Percentiles rank a stretch among this genome's conserved stretches.
phyloP scores from a whole-genome alignment of 148 eudicot species.

The Tetragonia tetragonoides region DNA sequence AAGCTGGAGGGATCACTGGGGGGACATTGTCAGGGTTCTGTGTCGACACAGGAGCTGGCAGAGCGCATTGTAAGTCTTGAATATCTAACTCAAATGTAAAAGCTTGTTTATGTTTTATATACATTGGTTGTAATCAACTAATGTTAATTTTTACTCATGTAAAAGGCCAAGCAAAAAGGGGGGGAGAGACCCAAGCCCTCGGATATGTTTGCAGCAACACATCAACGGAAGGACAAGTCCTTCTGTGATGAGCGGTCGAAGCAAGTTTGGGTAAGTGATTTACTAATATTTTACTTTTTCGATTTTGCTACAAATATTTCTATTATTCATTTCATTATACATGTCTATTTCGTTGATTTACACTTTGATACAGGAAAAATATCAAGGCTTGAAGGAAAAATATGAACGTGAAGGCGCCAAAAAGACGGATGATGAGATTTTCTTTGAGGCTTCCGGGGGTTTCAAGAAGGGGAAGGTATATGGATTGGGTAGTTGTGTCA shows the following conservation, averaged over 20 bases:
- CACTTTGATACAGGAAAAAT: not conserved
- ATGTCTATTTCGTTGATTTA: not conserved
- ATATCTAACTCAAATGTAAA: too few species aligned
- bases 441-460: not conserved
- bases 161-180: not conserved
- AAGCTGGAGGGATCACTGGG: not conserved
- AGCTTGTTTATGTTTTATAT: too few species aligned
- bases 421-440: not conserved
- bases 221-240: not conserved
- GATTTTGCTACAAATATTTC: not conserved
- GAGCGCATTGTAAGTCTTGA: not conserved
- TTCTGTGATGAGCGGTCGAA: not conserved
- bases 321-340: not conserved
- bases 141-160: too few species aligned
- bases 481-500: not conserved
- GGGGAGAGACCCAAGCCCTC: not conserved
- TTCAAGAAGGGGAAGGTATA: not conserved
- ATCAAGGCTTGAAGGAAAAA: not conserved
- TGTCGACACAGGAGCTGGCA: not conserved
- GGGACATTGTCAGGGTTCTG: not conserved
- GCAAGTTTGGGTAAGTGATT: not conserved
- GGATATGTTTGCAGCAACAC: not conserved
- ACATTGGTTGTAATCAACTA: too few species aligned
- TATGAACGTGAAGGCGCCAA: not conserved
- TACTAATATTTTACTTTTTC: not conserved